Evolutionary conservation across 306 rosid species (phyloP), one percentile per base, ranked within the genome.

Genomic region (Quercus alba): DNA sequence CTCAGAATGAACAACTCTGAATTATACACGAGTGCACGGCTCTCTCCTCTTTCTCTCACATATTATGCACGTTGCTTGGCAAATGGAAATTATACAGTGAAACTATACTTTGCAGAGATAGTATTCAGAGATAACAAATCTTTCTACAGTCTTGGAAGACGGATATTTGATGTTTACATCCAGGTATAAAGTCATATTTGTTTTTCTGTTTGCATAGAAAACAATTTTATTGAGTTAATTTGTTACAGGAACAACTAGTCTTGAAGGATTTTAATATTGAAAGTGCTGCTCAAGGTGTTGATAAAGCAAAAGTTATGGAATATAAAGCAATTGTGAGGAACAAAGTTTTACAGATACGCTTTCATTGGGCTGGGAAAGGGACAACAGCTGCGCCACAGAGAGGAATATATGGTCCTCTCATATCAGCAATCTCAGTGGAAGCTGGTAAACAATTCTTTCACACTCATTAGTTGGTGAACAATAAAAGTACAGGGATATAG

Each of bases 291-390:
- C 84, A 85, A 7, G 77, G 75, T 33, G 75, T 5, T 76, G 86
- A 90, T 82, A 85, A 82, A 82, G 83, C 35, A 75, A 76, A 84
- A 83, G 20, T 31, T 25, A 19, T 75, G 58, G 20, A 44, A 59
- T 56, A 76, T 72, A 85, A 84, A 72, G 91, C 87, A 14, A 66
- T 49, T 63, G 87, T 87, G 18, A 74, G 71, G 3, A 72, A 81
- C 51, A 80, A 72, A 76, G 76, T 67, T 78, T 20, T 89, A 70
- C 84, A 82, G 83, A 82, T 88, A 33, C 92, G 82, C 30, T 88
- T 91, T 46, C 82, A 86, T 62, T 91, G 92, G 92, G 89, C 94
- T 66, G 92, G 91, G 70, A 90, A 87, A 76, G 97, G 97, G 56
- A 92, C 92, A 62, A 81, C 84, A 74, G 81, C 77, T 72, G 30